Evolutionary conservation across 2,329 filamentous ascomycete species (phyloP), one percentile per base, ranked within the genome.

Genomic region (Botrytis cinerea): DNA sequence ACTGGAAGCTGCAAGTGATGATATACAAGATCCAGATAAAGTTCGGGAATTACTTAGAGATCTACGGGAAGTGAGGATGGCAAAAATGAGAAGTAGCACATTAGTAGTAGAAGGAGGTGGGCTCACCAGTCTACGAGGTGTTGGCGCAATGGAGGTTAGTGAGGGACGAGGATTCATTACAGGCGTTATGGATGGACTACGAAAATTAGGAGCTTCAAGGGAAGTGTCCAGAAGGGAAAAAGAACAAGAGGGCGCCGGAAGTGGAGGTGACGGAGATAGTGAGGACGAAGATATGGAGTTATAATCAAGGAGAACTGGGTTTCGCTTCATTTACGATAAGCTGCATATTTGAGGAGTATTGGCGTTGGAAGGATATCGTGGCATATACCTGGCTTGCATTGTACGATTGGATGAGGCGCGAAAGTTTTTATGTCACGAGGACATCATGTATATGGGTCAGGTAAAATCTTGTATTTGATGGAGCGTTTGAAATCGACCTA

Each of bases 101-200:
- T 88, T 90, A 54, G 88, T 90, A 57, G 83, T 97, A 68, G 92
- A 94, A 88, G 32, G 92, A 88, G 90, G 91, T 35, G 90, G 95
- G n/a, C 88, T 93, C 73, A 87, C 92, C 81, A 88, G 85, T 73
- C 77, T 92, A 73, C 82, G 86, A 2, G 95, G 95, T 35, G 92
- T 98, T 0, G 96, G 96, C 2, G 93, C 93, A 2, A 94, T 98
- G 92, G 96, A 99, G 84, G 86, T 98, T 66, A 92, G 93, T 0
- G 95, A 98, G 84, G 93, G 91, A 72, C 88, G 95, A 78, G 91
- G 90, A 0, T 97, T 98, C 80, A 90, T 98, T 75, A 86, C 90
- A 1, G 93, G 93, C 1, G 93, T 98, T 2, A 91, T 98, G 76
- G 95, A 98, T 81, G 94, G 93, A 7, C 86, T 98, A 78, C 89